These are phyloP conservation scores for Saitozyma podzolica DNA, from an alignment of 768 basidiomycete species.

Conservation along the genomic window DNA sequence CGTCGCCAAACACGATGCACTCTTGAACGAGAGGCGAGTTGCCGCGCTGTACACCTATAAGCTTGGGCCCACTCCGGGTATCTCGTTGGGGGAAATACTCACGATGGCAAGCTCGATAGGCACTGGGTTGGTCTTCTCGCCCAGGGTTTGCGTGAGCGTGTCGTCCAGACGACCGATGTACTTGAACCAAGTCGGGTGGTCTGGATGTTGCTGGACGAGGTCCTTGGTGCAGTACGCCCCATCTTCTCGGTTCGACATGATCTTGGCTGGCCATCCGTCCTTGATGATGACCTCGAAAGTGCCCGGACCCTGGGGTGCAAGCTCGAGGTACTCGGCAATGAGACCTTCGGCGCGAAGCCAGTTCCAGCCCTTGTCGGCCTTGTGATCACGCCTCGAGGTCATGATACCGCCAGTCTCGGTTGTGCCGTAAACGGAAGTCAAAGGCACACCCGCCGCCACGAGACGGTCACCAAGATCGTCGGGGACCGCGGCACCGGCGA, in stretches of 20 bases:
- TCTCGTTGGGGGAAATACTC: constrained; percentile 9
- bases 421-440: constrained; percentile 59
- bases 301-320: constrained; percentile 56
- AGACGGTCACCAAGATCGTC: constrained; percentile 61
- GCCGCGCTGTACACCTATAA: constrained; percentile 52
- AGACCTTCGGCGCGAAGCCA: constrained; percentile 56
- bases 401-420: constrained; percentile 50
- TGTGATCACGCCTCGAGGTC: constrained; percentile 54
- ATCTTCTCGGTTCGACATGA: constrained; percentile 59
- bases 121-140: constrained; percentile 64
- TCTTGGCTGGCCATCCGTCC: constrained; percentile 61
- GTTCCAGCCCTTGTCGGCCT: constrained; percentile 62
- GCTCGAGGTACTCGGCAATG: constrained; percentile 54
- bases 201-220: constrained; percentile 59
- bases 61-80: not conserved
- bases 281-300: constrained; percentile 59
- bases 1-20: constrained; percentile 62
- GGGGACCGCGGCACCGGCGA: constrained; percentile 61
- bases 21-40: constrained; percentile 58
- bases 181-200: constrained; percentile 55
- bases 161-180: constrained; percentile 63
- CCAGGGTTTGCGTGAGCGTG: constrained; percentile 56
- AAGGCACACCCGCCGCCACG: constrained; percentile 57
- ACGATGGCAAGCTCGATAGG: constrained; percentile 60
- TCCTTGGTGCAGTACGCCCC: constrained; percentile 63